Evolutionary conservation across 2,329 filamentous ascomycete species (phyloP), one percentile per base, ranked within the genome.

Genomic region (Intubia oerlemansii): DNA sequence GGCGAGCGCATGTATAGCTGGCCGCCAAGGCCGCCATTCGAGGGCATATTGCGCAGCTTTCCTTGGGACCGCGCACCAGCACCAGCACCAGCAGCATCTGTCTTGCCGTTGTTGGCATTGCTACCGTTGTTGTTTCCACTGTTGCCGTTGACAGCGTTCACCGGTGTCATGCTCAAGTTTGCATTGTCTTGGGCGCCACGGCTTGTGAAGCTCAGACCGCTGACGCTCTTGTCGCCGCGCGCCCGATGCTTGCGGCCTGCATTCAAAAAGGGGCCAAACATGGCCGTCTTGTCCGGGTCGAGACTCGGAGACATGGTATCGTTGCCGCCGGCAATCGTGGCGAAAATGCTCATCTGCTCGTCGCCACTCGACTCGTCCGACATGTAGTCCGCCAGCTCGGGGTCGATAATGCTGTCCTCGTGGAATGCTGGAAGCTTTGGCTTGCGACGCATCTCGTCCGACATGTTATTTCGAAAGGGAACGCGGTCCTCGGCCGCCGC

Each of bases 361-460:
- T 92, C 84, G 21, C 78, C 85, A 41, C 81, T 93, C 2, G 84
- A 92, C 27, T 79, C 82, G 45, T 98, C 88, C 6, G 88, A 98
- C 60, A 98, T 77, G 50, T 90, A 98, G 19, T 81, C 78, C 5
- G 84, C 85, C 30, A 98, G 57, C 43, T 98, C 88, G 2, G 88
- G 88, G 45, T 98, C 88, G 40, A 98, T 95, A 40, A 98, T 92
- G 44, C 88, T 95, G 54, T 98, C 88, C 44, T 88, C 82, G 46
- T 98, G 88, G 41, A 98, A 95, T n/a, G 82, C 82, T 11, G 84
- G 75, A 20, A 92, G 62, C 24, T 70, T 68, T 7, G 67, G 56
- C 37, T 71, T 74, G 36, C 63, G 68, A 4, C 60, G 54, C 27
- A 61, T 53, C 33, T 82, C 74, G 29, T 90, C 68, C 8, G 57